Evolutionary conservation across 352 stramenopile genomes (phyloP), one percentile per base, ranked within the genome.

Genomic region (Phytophthora fragariaefolia): DNA sequence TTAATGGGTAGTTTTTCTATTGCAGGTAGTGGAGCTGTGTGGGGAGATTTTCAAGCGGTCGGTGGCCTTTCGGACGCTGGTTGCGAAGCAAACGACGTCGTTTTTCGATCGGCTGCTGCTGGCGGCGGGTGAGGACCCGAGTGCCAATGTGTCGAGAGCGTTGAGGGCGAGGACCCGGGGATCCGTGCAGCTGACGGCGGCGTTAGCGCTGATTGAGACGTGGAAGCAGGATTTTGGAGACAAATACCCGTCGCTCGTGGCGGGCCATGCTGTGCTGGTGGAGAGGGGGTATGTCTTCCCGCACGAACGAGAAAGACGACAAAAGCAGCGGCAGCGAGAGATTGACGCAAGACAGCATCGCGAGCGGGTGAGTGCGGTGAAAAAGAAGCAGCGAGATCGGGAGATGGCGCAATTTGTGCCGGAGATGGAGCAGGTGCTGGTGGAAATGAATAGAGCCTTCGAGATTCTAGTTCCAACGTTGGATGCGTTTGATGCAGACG

Each of bases 371-470:
- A 56, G 18, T 17, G 27, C 59, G 15, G 66, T 54, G 6, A 81
- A 80, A 52, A 57, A 67, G 17, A 60, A 69, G 26, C 77, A 76
- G 30, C 49, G 63, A 30, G 71, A 71, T 26, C 59, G 48, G n/a
- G 83, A 91, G 51, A 91, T 93, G 79, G 65, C 46, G 7, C 62
- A 58, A 20, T 61, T 73, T 38, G 68, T 83, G 17, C 76, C 80
- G 0, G 85, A 93, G 59, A 92, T 93, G 68, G 83, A 91, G 66
- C 66, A 77, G 15, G 69, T 85, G 52, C 56, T 93, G 2, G 52
- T 76, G 18, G 85, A 91, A 63, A 91, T 91, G 85, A 76, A 93
- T 58, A 75, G 73, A n/a, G 76, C 87, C 30, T 92, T 91, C 57
- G 77, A 90, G 65, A 90, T 93, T 30, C 58, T 93, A 6, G 77